Evolutionary conservation across 78 protist species (phyloP).

Genomic region (Dictyostelium capitatum): DNA sequence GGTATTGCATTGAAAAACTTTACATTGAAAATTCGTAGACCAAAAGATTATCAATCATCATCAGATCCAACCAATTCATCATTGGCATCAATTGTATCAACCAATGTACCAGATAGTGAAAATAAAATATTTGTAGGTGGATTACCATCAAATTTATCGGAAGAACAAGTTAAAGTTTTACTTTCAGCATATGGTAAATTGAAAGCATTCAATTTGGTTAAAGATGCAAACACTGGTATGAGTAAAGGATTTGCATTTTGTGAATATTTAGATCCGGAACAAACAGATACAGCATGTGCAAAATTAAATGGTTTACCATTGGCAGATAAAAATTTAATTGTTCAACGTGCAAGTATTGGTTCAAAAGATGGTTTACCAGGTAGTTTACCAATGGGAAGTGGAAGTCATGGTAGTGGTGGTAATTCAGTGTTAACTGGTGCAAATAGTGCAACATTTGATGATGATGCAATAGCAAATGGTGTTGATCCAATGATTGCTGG

Average conservation of each 20-base stretch:
- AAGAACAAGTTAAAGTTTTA: conserved; percentile 63
- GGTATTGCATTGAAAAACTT: conserved; percentile 53
- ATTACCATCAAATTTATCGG: conserved; percentile 55
- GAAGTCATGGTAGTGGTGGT: not conserved
- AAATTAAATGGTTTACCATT: conserved; percentile 41
- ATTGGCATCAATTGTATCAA: conserved; percentile 46
- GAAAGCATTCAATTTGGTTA: conserved; percentile 78
- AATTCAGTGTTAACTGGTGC: not conserved
- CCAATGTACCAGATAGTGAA: conserved; percentile 82
- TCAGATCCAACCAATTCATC: not conserved
- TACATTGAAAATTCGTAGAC: conserved; percentile 86
- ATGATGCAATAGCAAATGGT: not conserved
- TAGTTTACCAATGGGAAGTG: not conserved
- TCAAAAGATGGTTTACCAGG: conserved; percentile 8
- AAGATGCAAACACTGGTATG: conserved; percentile 61
- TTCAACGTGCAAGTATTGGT: conserved; percentile 77
- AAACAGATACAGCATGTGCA: conserved; percentile 54
- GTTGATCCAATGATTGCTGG: conserved; percentile 7
- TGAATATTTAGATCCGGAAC: conserved; percentile 57
- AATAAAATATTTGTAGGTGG: conserved; percentile 84
- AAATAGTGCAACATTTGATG: not conserved
- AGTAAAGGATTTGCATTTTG: conserved; percentile 86
- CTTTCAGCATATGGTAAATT: conserved; percentile 54
- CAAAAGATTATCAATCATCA: conserved; percentile 74
- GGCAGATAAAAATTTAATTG: conserved; percentile 60